A percentile compares a stretch with the other conserved stretches of the same genome.
Evolutionary conservation across 805 yeast species (phyloP).

Genomic region (Candida sphagnicola): DNA sequence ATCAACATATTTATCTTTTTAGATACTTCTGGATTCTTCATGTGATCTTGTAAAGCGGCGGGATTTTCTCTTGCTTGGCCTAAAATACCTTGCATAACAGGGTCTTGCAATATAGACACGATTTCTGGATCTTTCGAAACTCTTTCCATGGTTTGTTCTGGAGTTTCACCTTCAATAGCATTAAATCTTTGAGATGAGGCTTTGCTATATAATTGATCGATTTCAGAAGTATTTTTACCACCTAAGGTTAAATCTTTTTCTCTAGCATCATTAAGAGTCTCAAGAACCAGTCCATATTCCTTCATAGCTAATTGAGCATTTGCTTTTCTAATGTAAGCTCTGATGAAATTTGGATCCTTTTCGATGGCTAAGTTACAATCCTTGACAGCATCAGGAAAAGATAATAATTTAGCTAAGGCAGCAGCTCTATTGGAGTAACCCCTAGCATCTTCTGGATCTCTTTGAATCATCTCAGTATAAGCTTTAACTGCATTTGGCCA

Average conservation of each 20-base stretch:
- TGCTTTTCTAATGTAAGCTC: constrained; percentile 97
- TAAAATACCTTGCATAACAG: constrained; percentile 92
- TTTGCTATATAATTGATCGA: constrained; percentile 74
- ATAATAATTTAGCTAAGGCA: constrained; percentile 87
- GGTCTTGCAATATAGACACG: constrained; percentile 82
- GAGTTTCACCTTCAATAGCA: constrained; percentile 82
- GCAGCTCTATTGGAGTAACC: constrained; percentile 99
- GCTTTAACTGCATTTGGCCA: constrained; percentile 97
- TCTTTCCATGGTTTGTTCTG: constrained; percentile 91
- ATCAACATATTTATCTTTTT: constrained; percentile 84
- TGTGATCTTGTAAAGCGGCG: constrained; percentile 94
- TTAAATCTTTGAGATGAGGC: constrained; percentile 79
- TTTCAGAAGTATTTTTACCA: constrained; percentile 65
- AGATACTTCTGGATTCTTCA: constrained; percentile 91
- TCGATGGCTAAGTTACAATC: constrained; percentile 90
- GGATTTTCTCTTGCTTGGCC: constrained; percentile 94
- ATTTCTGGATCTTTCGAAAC: constrained; percentile 93
- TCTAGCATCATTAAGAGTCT: constrained; percentile 77
- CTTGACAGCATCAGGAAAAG: constrained; percentile 93
- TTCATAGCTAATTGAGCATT: constrained; percentile 87
- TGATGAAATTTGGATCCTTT: constrained; percentile 82
- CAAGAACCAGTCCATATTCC: constrained; percentile 78
- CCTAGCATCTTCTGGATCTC: constrained; percentile 95
- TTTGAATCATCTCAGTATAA: constrained; percentile 91
- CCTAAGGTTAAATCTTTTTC: constrained; percentile 64